A percentile compares a stretch with the other conserved stretches of the same genome.
Conservation (phyloP, 345 rosid genomes). For the Euphorbia pulcherrima region DNA sequence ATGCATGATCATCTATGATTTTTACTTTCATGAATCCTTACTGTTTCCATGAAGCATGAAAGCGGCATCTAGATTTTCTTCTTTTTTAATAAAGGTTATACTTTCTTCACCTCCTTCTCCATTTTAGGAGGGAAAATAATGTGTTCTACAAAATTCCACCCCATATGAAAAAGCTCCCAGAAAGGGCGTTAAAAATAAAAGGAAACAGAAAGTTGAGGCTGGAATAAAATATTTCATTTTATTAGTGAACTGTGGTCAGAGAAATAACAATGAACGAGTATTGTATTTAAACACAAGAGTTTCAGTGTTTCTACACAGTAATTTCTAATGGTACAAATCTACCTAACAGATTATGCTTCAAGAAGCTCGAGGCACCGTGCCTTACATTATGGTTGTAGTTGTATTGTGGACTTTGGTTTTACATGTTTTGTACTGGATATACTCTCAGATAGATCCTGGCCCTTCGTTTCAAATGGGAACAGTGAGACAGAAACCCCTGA, state of each 20-base stretch:
- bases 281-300: not conserved
- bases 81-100: not conserved
- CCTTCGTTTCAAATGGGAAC: constrained; percentile 82
- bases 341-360: not conserved
- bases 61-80: not conserved
- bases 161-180: not conserved
- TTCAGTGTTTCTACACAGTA: not conserved
- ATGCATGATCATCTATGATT: not conserved
- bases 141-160: not conserved
- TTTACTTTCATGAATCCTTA: not conserved
- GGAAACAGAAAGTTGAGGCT: not conserved
- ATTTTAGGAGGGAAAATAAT: not conserved
- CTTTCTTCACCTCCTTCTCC: not conserved
- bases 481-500: constrained; percentile 63
- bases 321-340: not conserved
- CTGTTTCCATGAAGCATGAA: not conserved
- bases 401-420: not conserved
- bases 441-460: constrained; percentile 57
- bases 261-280: not conserved
- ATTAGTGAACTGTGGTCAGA: not conserved
- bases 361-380: not conserved
- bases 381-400: not conserved
- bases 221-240: not conserved
- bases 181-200: not conserved
- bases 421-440: constrained; percentile 24